A percentile compares a stretch with the other conserved stretches of the same genome.
phyloP scores from a whole-genome alignment of 148 eudicot species.

The Mesembryanthemum crystallinum region DNA sequence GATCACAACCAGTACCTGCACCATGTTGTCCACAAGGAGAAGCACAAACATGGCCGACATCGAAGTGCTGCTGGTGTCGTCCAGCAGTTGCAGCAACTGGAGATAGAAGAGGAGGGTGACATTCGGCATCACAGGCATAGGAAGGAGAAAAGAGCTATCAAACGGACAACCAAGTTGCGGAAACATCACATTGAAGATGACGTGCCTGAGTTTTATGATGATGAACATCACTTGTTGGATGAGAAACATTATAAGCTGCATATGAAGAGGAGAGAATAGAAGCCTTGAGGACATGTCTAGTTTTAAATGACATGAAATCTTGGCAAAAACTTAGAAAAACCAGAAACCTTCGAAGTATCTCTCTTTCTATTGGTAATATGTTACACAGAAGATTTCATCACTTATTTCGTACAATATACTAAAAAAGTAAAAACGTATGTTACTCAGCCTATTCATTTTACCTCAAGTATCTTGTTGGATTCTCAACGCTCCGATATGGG shows the following conservation, averaged over 20 bases:
- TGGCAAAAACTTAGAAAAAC: no score
- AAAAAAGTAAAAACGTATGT: no score
- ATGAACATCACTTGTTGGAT: constrained; percentile 19
- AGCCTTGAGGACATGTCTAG: neutral
- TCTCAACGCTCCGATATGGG: no score
- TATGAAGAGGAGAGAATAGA: constrained; percentile 22
- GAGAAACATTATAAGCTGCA: constrained; percentile 23
- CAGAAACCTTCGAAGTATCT: neutral
- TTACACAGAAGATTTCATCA: no score
- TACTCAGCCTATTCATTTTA: no score
- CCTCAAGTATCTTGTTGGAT: no score
- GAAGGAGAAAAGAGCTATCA: constrained; percentile 36
- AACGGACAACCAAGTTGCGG: constrained; percentile 21
- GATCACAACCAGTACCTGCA: constrained; percentile 58
- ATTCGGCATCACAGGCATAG: constrained; percentile 39
- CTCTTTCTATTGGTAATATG: neutral
- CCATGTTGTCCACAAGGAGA: constrained; percentile 68
- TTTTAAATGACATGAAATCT: neutral
- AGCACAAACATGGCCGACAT: constrained; percentile 55
- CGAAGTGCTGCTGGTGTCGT: constrained; percentile 26
- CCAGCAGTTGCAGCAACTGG: constrained; percentile 31
- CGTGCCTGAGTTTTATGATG: constrained; percentile 18
- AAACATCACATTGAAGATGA: constrained; percentile 27
- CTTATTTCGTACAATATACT: no score
- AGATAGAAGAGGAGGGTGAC: constrained; percentile 28